These are phyloP conservation scores for Fusarium sp. DNA, from an alignment of 2,329 filamentous ascomycete species.

Conservation along the genomic window DNA sequence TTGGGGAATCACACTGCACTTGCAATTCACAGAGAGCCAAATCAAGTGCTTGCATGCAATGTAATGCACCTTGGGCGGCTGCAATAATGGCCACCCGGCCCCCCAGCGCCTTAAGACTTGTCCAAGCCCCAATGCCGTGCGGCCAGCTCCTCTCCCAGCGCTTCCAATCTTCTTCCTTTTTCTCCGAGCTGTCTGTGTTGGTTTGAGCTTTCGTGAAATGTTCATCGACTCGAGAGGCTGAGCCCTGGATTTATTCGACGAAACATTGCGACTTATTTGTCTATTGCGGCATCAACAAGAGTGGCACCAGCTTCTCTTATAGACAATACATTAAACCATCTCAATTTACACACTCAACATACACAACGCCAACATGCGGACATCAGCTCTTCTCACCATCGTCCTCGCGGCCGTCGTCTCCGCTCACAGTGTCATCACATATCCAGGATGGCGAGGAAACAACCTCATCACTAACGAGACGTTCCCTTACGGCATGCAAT, in stretches of 20 bases:
- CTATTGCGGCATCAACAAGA: conserved; percentile 1
- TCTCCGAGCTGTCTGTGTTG: conserved; percentile 13
- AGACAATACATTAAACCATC: neutral
- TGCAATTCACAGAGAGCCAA: conserved; percentile 18
- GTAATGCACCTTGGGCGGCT: conserved; percentile 42
- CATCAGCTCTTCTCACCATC: conserved; percentile 60
- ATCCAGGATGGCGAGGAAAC: conserved; percentile 89
- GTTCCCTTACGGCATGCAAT: conserved; percentile 93
- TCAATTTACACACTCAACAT: neutral
- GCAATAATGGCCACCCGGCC: conserved; percentile 30
- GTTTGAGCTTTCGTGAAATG: conserved; percentile 25
- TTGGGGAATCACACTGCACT: conserved; percentile 49
- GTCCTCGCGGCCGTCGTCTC: conserved; percentile 65
- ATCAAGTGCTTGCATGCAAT: conserved; percentile 40
- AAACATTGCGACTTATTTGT: conserved; percentile 10
- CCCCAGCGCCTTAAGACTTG: conserved; percentile 48
- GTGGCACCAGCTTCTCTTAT: neutral
- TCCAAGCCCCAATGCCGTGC: conserved; percentile 40
- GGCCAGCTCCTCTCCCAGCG: conserved; percentile 33
- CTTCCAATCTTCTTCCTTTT: conserved; percentile 22
- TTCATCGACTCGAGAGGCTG: conserved; percentile 35
- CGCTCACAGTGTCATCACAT: conserved; percentile 87
- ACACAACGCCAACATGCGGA: conserved; percentile 59
- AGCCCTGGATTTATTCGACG: conserved; percentile 28
- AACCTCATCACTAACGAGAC: conserved; percentile 84